phyloP scores from a whole-genome alignment of 2,329 filamentous ascomycete genomes.

The Arthrobotrys sphaeroides region DNA sequence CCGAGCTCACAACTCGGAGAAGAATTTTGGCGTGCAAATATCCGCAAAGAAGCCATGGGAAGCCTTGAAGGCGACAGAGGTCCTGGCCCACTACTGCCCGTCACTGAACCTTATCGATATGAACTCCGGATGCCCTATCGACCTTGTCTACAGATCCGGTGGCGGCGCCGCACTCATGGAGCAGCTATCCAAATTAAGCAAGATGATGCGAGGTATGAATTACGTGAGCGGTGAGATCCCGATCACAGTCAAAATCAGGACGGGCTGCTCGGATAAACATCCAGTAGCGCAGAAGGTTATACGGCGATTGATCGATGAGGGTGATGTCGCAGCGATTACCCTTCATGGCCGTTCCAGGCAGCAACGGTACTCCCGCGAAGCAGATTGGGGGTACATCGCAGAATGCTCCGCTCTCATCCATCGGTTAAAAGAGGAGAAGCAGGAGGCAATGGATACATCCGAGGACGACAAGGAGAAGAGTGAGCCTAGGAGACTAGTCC shows the following conservation, averaged over 20 bases:
- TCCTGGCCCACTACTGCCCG: conserved; percentile 78
- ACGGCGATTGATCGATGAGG: conserved; percentile 82
- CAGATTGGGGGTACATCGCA: conserved; percentile 95
- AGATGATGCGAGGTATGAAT: conserved; percentile 96
- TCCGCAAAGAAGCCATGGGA: conserved; percentile 91
- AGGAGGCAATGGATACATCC: conserved; percentile 76
- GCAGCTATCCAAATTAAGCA: conserved; percentile 83
- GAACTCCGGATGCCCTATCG: conserved; percentile 97
- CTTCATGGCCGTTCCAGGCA: conserved; percentile 92
- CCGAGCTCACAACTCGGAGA: conserved; percentile 88
- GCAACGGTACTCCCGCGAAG: conserved; percentile 88
- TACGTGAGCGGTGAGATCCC: conserved; percentile 87
- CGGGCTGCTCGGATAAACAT: conserved; percentile 81
- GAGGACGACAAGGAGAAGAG: conserved; percentile 70
- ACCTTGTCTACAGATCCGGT: conserved; percentile 87
- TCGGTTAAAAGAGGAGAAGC: conserved; percentile 75
- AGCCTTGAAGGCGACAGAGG: conserved; percentile 86
- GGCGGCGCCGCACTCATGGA: conserved; percentile 94
- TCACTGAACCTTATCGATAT: conserved; percentile 89
- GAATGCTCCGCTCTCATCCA: conserved; percentile 87
- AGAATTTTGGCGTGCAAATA: conserved; percentile 90
- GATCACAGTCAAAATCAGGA: conserved; percentile 93
- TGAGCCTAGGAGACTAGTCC: conserved; percentile 38
- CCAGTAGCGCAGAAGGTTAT: conserved; percentile 84
- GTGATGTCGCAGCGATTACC: conserved; percentile 92